A percentile compares a stretch with the other conserved stretches of the same genome.
Conservation (phyloP, 352 stramenopile genomes). For the Pythium sp. region DNA sequence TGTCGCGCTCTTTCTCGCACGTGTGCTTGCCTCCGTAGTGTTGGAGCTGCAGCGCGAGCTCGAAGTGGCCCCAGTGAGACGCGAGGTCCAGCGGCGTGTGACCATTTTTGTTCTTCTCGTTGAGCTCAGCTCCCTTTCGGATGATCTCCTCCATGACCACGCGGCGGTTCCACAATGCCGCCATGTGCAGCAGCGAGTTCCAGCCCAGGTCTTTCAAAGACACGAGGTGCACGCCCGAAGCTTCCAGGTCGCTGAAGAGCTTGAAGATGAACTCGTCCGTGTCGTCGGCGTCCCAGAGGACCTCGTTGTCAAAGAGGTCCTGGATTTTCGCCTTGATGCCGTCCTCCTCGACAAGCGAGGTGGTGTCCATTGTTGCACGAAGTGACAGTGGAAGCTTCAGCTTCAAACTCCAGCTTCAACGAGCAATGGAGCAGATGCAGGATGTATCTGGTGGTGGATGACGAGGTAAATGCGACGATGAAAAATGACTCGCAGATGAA, state of each 20-base stretch:
- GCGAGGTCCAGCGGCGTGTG: conserved; percentile 55
- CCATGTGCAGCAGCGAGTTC: conserved; percentile 48
- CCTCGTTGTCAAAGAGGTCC: conserved; percentile 57
- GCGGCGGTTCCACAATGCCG: conserved; percentile 52
- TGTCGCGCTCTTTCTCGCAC: conserved; percentile 53
- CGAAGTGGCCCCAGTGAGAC: conserved; percentile 53
- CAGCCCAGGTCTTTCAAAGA: conserved; percentile 33
- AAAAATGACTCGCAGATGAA: too few species aligned
- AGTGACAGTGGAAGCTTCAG: too few species aligned
- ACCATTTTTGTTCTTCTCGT: conserved; percentile 43
- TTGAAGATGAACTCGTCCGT: conserved; percentile 46
- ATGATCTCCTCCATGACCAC: conserved; percentile 50
- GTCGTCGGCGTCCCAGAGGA: conserved; percentile 55
- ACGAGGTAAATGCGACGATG: too few species aligned
- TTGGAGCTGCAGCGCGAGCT: conserved; percentile 48
- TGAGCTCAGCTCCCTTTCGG: conserved; percentile 38
- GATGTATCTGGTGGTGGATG: too few species aligned
- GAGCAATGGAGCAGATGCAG: too few species aligned
- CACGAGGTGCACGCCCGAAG: conserved; percentile 18
- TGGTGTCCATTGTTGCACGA: too few species aligned
- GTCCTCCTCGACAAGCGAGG: not conserved
- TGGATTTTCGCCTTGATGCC: conserved; percentile 3
- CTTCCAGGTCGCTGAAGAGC: conserved; percentile 37
- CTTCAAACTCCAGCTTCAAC: too few species aligned
- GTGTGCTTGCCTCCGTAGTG: conserved; percentile 62